Evolutionary conservation across 345 rosid species (phyloP).

Genomic region (Litchi chinensis): DNA sequence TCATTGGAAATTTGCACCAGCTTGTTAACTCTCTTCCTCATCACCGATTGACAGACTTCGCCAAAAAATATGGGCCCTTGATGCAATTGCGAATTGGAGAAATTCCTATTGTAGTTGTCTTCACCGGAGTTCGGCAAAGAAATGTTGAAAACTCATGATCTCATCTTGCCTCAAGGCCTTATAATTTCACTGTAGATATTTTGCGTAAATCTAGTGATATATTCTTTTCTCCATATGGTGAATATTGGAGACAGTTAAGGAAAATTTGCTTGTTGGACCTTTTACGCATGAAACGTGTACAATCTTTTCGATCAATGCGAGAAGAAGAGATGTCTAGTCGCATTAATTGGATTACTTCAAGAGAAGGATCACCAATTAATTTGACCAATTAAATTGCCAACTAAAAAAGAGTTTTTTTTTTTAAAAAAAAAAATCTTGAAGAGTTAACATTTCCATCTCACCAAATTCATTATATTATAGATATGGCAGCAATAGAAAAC

Average conservation of each 20-base stretch:
- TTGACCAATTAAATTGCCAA: too few relatives aligned
- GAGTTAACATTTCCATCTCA: too few relatives aligned
- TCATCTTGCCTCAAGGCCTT: slow-evolving; percentile 24
- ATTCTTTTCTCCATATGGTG: not conserved
- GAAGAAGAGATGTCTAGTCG: too few relatives aligned
- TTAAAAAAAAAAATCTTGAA: too few relatives aligned
- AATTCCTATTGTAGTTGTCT: slow-evolving; percentile 27
- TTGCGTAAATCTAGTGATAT: not conserved
- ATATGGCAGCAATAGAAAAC: too few relatives aligned
- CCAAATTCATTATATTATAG: too few relatives aligned
- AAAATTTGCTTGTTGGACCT: too few relatives aligned
- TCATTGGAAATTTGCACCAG: slow-evolving; percentile 40
- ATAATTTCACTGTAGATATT: not conserved
- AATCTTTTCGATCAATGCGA: too few relatives aligned
- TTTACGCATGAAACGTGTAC: too few relatives aligned
- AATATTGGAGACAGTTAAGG: too few relatives aligned
- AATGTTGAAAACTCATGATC: slow-evolving; percentile 32
- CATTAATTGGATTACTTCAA: too few relatives aligned
- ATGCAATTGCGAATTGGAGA: slow-evolving; percentile 32
- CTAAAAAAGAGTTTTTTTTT: too few relatives aligned
- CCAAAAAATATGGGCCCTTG: slow-evolving; percentile 22
- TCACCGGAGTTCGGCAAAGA: slow-evolving; percentile 29
- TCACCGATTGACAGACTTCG: slow-evolving; percentile 17
- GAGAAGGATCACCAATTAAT: not conserved
- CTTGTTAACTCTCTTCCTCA: slow-evolving; percentile 26